Evolutionary conservation across 805 yeast genomes (phyloP), one percentile per base, ranked within the genome.

Genomic region (Yarrowia keelungensis): DNA sequence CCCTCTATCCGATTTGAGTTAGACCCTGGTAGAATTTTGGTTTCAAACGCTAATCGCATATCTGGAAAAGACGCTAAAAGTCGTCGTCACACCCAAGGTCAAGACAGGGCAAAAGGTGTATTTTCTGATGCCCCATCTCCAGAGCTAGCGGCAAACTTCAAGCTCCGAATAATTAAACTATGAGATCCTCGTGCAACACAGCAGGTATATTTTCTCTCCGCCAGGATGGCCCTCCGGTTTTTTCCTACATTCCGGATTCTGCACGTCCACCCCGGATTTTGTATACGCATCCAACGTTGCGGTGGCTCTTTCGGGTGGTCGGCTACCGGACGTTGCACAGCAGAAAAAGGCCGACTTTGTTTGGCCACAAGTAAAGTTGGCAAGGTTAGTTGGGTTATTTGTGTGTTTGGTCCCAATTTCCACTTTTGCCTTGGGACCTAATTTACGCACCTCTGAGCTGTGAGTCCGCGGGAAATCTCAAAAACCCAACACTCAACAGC

Each of bases 401-500:
- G 11, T 36, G 32, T 10, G 26, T 43, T 16, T 16, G 12, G n/a
- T 15, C 35, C 12, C 41, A 36, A n/a, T 16, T 36, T n/a, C 41
- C 42, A 10, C 38, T n/a, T 50, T 16, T 51, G 43, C 32, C 42
- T 47, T 51, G 35, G 45, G 45, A 56, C 62, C 41, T 56, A 22
- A 56, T 56, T 56, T 56, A 41, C 46, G 62, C 62, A 56, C 62
- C 15, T 53, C 36, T 14, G 45, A 14, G 59, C 19, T 9, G 19
- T 26, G 32, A 26, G 32, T 26, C 3, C 32, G 59, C 15, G 42
- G 53, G 38, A 49, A 32, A 26, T 32, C 32, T 26, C 14, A 38
- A 38, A 38, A 41, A 26, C 62, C 62, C 62, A 56, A 56, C 62
- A 41, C 62, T 56, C 62, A 56, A 56, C 62, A 41, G 45, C 59